These are phyloP conservation scores for Dichomitus squalens DNA, from an alignment of 1,284 basidiomycete genomes.

Conservation along the genomic window DNA sequence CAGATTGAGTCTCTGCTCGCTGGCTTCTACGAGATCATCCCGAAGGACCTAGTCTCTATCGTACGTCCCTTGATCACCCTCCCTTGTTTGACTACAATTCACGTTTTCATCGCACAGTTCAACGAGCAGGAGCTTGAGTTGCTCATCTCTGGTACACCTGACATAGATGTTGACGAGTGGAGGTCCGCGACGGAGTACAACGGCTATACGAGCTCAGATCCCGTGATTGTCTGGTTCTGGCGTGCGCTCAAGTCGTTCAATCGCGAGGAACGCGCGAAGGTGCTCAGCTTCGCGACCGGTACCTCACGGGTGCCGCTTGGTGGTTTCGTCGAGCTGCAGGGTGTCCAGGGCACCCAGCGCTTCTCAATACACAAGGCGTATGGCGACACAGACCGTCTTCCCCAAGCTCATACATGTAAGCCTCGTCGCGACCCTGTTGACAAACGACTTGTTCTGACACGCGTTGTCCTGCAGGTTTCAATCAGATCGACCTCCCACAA, in stretches of 20 bases:
- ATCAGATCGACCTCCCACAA: conserved; percentile 87
- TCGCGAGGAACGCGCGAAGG: conserved; percentile 94
- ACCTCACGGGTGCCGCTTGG: conserved; percentile 94
- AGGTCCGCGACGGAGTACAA: conserved; percentile 93
- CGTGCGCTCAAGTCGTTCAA: conserved; percentile 97
- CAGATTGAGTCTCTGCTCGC: conserved; percentile 90
- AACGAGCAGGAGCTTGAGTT: conserved; percentile 98
- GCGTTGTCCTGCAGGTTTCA: conserved; percentile 57
- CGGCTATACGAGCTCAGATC: conserved; percentile 85
- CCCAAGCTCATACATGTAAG: conserved; percentile 90
- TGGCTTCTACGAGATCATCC: conserved; percentile 97
- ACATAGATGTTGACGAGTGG: conserved; percentile 99
- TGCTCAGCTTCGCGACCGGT: conserved; percentile 95
- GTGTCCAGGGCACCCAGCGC: conserved; percentile 91
- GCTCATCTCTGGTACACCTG: conserved; percentile 97
- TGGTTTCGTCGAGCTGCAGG: conserved; percentile 92
- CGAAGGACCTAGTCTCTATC: conserved; percentile 81
- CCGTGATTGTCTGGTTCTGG: conserved; percentile 99
- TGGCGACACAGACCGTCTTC: conserved; percentile 82
- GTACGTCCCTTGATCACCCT: conserved; percentile 45
- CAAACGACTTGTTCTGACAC: conserved; percentile 1
- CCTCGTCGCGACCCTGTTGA: not conserved
- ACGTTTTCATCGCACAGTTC: conserved; percentile 57
- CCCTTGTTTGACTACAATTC: conserved; percentile 32
- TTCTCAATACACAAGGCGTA: conserved; percentile 97